Base-by-base conservation (phyloP, 2,329 filamentous ascomycete genomes). In the Domatiomyces catenatus region DNA sequence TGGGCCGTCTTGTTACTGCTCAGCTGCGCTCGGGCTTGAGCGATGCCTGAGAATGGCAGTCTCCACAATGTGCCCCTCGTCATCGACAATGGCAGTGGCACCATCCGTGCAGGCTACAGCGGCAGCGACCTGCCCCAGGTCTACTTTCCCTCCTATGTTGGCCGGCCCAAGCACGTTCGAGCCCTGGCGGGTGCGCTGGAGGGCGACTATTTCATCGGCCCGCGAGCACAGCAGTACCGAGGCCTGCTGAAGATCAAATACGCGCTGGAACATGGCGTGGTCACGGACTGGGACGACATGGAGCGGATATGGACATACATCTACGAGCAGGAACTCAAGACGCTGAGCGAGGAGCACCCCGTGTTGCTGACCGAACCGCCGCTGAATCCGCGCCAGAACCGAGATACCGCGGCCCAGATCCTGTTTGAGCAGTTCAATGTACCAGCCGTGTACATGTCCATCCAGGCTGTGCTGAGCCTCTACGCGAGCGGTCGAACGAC, bases 251-350 rank as follows among this genome's bases (percentile, higher is more conserved):
- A 96, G 77, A 95, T 98, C 61, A 78, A 81, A 58, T 96, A 96
- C 66, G 92, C 92, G 44, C 73, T 98, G 50, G 92, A 96, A 71
- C 92, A 98, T 67, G 92, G 92, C 60, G 93, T 98, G 62, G 92
- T 98, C 56, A 98, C 92, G 60, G 88, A 98, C 69, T 98, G 92
- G 92, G 92, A 96, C 65, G 92, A 98, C 65, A 98, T 98, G 92
- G 92, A 98, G 74, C 82, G 87, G 71, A 98, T 98, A 70, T 98
- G 92, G 92, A 86, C 93, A 62, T 92, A 94, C 64, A 88, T 98
- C 49, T 98, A 96, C 67, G 86, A 86, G 52, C 90, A 95, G 64
- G 92, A 93, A 57, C 69, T 98, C 62, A 96, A 95, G 74, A 94
- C 90, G 47, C 75, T 95, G 64, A 95, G 89, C 68, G 92, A 98